A percentile compares a stretch with the other conserved stretches of the same genome.
phyloP scores from a whole-genome alignment of 208 protist species.

The Crithidia fasciculata region DNA sequence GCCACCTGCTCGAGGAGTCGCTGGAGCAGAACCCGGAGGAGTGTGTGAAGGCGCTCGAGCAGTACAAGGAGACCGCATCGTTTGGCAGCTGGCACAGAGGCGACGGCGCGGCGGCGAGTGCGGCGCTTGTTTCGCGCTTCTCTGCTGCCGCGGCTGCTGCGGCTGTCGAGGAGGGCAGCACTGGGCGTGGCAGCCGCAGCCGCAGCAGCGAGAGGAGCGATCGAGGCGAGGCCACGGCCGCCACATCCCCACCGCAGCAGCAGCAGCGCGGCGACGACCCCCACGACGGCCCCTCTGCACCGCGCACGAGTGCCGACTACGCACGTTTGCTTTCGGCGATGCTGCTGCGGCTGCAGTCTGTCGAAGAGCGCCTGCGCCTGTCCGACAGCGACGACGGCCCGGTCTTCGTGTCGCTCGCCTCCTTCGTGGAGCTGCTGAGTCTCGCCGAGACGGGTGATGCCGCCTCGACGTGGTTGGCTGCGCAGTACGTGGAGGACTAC shows the following conservation, averaged over 20 bases:
- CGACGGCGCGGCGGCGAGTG: background rate
- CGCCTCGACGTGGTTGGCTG: slow-evolving; percentile 31
- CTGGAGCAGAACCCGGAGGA: slow-evolving; percentile 20
- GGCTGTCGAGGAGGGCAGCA: background rate
- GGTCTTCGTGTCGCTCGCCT: slow-evolving; percentile 31
- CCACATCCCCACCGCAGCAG: no score
- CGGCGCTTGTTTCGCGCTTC: background rate
- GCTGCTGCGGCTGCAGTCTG: slow-evolving; percentile 17
- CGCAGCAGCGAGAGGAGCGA: background rate
- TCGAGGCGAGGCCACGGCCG: background rate
- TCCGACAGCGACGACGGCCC: slow-evolving; percentile 32
- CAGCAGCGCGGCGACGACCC: background rate
- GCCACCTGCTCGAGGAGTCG: slow-evolving; percentile 28
- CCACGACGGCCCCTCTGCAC: slow-evolving; percentile 2
- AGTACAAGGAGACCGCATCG: slow-evolving; percentile 47
- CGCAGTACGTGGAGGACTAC: slow-evolving; percentile 44
- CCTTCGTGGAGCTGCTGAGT: slow-evolving; percentile 58
- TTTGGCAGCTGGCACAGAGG: slow-evolving; percentile 57
- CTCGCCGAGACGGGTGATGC: slow-evolving; percentile 61
- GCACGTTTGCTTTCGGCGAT: slow-evolving; percentile 11
- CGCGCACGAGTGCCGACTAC: slow-evolving; percentile 25
- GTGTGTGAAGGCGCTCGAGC: slow-evolving; percentile 40
- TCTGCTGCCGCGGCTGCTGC: background rate
- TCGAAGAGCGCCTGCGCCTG: slow-evolving; percentile 18
- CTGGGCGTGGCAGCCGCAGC: background rate